These are phyloP conservation scores for Leccinum pachyderme DNA, from an alignment of 1,284 basidiomycete species.

Conservation along the genomic window DNA sequence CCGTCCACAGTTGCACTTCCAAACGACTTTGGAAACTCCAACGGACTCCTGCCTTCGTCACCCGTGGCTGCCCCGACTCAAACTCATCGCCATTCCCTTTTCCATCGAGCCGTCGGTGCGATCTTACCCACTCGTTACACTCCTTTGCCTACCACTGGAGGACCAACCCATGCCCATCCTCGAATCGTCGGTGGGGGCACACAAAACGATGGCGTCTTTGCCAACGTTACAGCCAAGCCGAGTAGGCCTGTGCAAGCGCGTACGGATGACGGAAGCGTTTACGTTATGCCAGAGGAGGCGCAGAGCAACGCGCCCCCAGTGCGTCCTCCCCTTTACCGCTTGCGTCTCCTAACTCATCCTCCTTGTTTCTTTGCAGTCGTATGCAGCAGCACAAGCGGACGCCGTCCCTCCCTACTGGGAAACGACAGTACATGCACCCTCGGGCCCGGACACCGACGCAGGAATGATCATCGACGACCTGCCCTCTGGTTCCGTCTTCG, in stretches of 20 bases:
- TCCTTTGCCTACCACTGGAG: conserved; percentile 48
- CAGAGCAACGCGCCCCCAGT: conserved; percentile 85
- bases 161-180: conserved; percentile 21
- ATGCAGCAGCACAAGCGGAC: conserved; percentile 86
- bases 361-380: conserved; percentile 54
- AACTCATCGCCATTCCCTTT: conserved; percentile 48
- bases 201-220: conserved; percentile 94
- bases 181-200: conserved; percentile 68
- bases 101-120: conserved; percentile 62
- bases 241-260: conserved; percentile 43
- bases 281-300: conserved; percentile 76
- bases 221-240: conserved; percentile 93
- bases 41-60: conserved; percentile 66
- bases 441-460: conserved; percentile 47
- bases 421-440: conserved; percentile 83
- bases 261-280: conserved; percentile 58
- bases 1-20: conserved; percentile 58
- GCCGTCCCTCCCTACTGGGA: conserved; percentile 97
- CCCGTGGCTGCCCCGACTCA: conserved; percentile 37
- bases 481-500: conserved; percentile 65
- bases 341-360: too few relatives aligned
- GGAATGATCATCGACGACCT: conserved; percentile 76
- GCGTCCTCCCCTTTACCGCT: conserved; percentile 31
- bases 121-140: conserved; percentile 76
- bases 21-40: conserved; percentile 77